Evolutionary conservation across 148 eudicot genomes (phyloP).

Genomic region (Beta vulgaris): DNA sequence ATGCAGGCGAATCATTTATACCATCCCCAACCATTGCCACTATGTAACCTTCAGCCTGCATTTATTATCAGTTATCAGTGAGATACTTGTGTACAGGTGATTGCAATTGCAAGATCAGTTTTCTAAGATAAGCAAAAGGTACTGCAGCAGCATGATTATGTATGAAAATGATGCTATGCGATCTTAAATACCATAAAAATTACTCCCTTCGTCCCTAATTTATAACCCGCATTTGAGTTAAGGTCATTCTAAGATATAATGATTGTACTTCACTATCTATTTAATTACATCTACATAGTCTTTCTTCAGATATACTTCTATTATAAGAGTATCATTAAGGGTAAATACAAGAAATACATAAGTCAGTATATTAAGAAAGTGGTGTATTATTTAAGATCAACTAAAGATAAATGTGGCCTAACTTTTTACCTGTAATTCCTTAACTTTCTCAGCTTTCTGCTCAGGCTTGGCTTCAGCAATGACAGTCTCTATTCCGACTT

Average conservation of each 20-base stretch:
- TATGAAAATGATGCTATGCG: background rate
- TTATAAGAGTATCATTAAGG: too few relatives aligned
- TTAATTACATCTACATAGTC: too few relatives aligned
- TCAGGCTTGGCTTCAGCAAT: constrained; percentile 93
- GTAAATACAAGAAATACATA: too few relatives aligned
- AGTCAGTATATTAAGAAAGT: too few relatives aligned
- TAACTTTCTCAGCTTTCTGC: constrained; percentile 75
- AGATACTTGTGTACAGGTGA: background rate
- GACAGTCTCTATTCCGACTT: constrained; percentile 74
- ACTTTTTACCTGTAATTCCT: constrained; percentile 75
- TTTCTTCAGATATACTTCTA: too few relatives aligned
- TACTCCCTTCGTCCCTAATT: too few relatives aligned
- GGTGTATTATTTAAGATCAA: too few relatives aligned
- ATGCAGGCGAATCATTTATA: constrained; percentile 96
- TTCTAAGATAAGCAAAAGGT: background rate
- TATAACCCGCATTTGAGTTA: too few relatives aligned
- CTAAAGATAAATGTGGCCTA: background rate
- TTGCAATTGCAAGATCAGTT: background rate
- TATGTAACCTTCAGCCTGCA: constrained; percentile 62
- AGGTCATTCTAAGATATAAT: too few relatives aligned
- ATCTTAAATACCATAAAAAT: too few relatives aligned
- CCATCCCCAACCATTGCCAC: constrained; percentile 99
- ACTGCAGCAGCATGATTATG: background rate
- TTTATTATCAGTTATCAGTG: background rate
- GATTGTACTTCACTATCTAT: too few relatives aligned